phyloP scores from a whole-genome alignment of 2,329 filamentous ascomycete species.

The Botrytis deweyae region DNA sequence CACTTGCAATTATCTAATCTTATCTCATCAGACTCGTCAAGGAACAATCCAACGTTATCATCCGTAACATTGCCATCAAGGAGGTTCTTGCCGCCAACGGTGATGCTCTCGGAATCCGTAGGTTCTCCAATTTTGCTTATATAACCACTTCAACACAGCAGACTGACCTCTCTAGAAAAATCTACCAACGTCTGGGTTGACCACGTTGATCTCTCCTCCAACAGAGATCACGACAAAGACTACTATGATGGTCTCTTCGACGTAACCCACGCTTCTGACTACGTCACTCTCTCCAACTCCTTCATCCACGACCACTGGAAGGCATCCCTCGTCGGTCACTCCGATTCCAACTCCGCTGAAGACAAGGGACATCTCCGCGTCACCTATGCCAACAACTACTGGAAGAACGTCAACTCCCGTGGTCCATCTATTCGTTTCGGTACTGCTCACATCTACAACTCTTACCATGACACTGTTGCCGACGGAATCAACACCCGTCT shows the following conservation, averaged over 20 bases:
- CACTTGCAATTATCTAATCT: neutral
- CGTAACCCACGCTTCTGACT: slow-evolving; percentile 47
- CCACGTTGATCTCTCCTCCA: slow-evolving; percentile 36
- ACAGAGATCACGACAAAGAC: slow-evolving; percentile 44
- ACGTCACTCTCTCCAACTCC: slow-evolving; percentile 45
- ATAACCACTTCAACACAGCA: neutral
- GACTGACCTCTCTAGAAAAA: slow-evolving; percentile 2
- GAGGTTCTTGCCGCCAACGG: slow-evolving; percentile 48
- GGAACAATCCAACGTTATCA: slow-evolving; percentile 52
- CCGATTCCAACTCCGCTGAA: slow-evolving; percentile 34
- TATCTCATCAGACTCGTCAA: slow-evolving; percentile 7
- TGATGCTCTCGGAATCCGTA: slow-evolving; percentile 52
- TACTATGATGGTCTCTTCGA: slow-evolving; percentile 47
- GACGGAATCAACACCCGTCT: slow-evolving; percentile 54
- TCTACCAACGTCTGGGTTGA: slow-evolving; percentile 21
- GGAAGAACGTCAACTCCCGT: slow-evolving; percentile 18
- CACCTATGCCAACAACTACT: slow-evolving; percentile 33
- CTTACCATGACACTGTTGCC: slow-evolving; percentile 14
- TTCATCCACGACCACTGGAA: slow-evolving; percentile 46
- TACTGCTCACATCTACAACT: slow-evolving; percentile 16
- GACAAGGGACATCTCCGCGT: slow-evolving; percentile 36
- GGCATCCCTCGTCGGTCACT: slow-evolving; percentile 36
- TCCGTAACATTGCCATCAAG: slow-evolving; percentile 55
- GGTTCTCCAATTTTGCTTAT: slow-evolving; percentile 26
- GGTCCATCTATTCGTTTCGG: slow-evolving; percentile 14